These are phyloP conservation scores for Hibiscus tridactylites DNA, from an alignment of 345 rosid genomes.

Conservation along the genomic window DNA sequence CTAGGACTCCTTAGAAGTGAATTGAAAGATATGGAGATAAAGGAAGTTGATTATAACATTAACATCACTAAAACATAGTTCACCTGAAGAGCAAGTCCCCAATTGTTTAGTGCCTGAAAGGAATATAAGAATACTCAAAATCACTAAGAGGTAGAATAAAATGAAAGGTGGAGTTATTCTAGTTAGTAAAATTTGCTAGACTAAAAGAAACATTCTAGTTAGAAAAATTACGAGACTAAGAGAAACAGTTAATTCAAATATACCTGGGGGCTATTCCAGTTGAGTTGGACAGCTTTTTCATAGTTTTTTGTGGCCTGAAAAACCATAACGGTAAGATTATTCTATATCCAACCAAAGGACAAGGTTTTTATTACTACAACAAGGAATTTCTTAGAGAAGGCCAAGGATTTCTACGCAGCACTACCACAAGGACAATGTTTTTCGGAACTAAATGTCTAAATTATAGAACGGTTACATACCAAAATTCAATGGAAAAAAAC, in stretches of 20 bases:
- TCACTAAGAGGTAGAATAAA: not conserved
- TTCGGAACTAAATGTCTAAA: not conserved
- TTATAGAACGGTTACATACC: not conserved
- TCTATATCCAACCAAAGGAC: not conserved
- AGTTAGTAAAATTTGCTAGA: slow-evolving; percentile 6
- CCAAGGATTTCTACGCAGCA: not conserved
- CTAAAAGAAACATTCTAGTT: not conserved
- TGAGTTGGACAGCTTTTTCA: slow-evolving; percentile 92
- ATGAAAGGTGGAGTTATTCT: not conserved
- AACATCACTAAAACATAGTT: slow-evolving; percentile 1
- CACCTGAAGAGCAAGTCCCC: slow-evolving; percentile 99
- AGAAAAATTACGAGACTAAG: slow-evolving; percentile 10
- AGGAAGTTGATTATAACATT: not conserved
- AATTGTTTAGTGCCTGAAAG: slow-evolving; percentile 89
- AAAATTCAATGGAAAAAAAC: slow-evolving; percentile 24
- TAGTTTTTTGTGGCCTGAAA: slow-evolving; percentile 78
- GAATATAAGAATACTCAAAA: slow-evolving; percentile 12
- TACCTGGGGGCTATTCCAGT: slow-evolving; percentile 99
- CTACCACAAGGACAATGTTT: not conserved
- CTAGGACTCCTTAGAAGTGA: not conserved
- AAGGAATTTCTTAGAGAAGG: not conserved
- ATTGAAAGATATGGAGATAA: not conserved
- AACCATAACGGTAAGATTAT: slow-evolving; percentile 10
- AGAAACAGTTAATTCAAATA: slow-evolving; percentile 6
- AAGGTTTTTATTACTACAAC: slow-evolving; percentile 5